phyloP scores from a whole-genome alignment of 257 asterid species.

The Asclepias syriaca region DNA sequence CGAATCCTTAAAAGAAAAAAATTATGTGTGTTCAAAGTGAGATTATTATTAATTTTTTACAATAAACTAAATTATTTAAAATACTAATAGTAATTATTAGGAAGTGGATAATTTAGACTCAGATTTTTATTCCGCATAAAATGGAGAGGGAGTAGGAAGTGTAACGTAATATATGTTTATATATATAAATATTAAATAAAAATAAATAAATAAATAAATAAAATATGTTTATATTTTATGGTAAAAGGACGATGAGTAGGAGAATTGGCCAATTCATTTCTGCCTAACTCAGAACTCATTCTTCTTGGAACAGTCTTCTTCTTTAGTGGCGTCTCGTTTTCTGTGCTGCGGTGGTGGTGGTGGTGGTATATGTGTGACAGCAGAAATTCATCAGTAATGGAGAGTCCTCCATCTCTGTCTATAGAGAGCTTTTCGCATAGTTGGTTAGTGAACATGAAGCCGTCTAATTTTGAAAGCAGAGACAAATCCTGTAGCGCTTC shows the following conservation, averaged over 20 bases:
- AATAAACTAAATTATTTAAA: no score
- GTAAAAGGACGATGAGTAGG: neutral
- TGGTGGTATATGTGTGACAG: neutral
- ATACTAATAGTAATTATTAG: no score
- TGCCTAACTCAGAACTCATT: neutral
- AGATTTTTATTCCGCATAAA: neutral
- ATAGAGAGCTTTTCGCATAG: constrained; percentile 72
- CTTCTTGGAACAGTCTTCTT: constrained; percentile 4
- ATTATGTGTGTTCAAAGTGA: no score
- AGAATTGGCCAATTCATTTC: neutral
- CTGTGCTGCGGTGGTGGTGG: no score
- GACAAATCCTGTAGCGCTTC: constrained; percentile 23
- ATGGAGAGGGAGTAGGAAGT: neutral
- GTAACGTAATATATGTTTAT: neutral
- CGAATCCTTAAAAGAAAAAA: neutral
- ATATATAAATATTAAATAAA: neutral
- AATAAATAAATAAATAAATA: no score
- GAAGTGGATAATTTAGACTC: neutral
- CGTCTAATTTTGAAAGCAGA: constrained; percentile 12
- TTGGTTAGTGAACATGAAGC: constrained; percentile 46
- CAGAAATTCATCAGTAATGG: constrained; percentile 31
- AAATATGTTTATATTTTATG: neutral
- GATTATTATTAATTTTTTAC: no score
- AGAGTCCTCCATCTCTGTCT: constrained; percentile 45
- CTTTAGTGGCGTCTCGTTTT: neutral